phyloP scores from a whole-genome alignment of 148 eudicot species.

The Mesembryanthemum crystallinum region DNA sequence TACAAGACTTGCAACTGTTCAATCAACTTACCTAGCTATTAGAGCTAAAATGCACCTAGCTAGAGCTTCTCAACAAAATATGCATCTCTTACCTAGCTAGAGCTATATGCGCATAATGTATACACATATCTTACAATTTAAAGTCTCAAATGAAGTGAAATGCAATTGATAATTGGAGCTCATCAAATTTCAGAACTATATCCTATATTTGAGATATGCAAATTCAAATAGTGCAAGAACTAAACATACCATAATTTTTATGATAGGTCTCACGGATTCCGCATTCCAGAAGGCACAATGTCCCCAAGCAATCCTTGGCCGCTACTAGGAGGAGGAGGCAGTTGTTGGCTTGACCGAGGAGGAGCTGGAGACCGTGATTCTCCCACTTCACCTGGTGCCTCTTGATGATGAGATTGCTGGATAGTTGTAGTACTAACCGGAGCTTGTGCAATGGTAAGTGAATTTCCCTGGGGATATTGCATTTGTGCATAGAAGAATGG shows the following conservation, averaged over 20 bases:
- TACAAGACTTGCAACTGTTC: neutral
- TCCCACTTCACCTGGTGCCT: conserved; percentile 15
- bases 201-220: neutral
- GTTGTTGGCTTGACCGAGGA: conserved; percentile 16
- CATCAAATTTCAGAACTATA: neutral
- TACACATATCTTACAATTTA: too few species aligned
- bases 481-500: conserved; percentile 30
- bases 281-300: conserved; percentile 70
- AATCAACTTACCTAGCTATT: too few species aligned
- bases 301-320: conserved; percentile 81
- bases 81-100: too few species aligned
- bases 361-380: conserved; percentile 21
- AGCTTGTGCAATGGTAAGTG: conserved; percentile 21
- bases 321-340: conserved; percentile 17
- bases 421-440: conserved; percentile 5
- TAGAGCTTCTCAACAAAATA: too few species aligned
- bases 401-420: conserved; percentile 9
- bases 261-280: conserved; percentile 33
- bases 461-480: conserved; percentile 37
- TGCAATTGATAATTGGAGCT: too few species aligned
- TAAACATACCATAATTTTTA: conserved; percentile 9
- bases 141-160: too few species aligned
- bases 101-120: too few species aligned
- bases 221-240: neutral
- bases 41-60: too few species aligned